Base-by-base conservation (phyloP, 768 basidiomycete species). In the Amanita subjunquillea region DNA sequence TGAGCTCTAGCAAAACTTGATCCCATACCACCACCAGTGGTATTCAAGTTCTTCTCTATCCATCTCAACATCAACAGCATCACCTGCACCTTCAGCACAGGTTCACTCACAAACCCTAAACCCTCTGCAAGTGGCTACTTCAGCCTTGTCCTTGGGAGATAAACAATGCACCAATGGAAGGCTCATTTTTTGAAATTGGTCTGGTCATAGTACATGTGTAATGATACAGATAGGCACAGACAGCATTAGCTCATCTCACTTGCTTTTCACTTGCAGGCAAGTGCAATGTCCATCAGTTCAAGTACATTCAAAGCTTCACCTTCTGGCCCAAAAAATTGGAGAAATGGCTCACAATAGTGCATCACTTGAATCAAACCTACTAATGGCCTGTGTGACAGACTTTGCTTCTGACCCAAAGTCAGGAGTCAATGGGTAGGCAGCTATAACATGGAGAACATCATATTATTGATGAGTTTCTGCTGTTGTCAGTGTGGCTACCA, bases 391-490 rank as follows among this genome's bases (percentile, higher is more conserved):
- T n/a, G 27, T 45, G 43, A 55, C 43, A 44, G 50, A 39, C 7
- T 48, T 10, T 34, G 50, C 42, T 12, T 25, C 13, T 45, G 38
- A 51, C 20, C 32, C 25, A 51, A 58, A 39, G 37, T 56, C 38
- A 32, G 53, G 41, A 48, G 56, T 42, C 38, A 57, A 43, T 37
- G 57, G 53, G 22, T 47, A 58, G 40, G 53, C 57, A 37, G 48
- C 56, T 2, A 58, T 10, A 29, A 58, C 51, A 29, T 53, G 56
- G 51, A 57, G 56, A 44, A 56, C 42, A n/a, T 15, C 37, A 9
- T 46, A 46, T 27, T 49, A 54, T 58, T 17, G 44, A 54, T 51
- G 53, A 58, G 55, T 53, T 54, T 49, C 44, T 41, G 55, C 45
- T 49, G 55, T 39, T 40, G 44, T 29, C 25, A 4, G 25, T 17